Evolutionary conservation across 805 yeast species (phyloP).

Genomic region (Dipodascus albidus): DNA sequence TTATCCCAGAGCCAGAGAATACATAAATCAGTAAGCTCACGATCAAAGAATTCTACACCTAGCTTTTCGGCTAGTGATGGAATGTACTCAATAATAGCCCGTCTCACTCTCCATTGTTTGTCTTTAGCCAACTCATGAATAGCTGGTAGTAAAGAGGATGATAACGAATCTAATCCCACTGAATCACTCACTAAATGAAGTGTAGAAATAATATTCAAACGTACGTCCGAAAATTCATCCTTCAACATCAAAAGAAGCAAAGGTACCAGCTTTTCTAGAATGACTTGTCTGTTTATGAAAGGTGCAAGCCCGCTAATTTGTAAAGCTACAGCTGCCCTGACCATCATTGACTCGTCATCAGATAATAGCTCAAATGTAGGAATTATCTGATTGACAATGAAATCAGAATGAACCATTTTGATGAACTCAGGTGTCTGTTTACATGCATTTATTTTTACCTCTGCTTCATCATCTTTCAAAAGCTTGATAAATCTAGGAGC

Average conservation of each 20-base stretch:
- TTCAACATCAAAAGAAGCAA: constrained; percentile 85
- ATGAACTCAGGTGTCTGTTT: constrained; percentile 64
- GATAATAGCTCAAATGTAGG: constrained; percentile 78
- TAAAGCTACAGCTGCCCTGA: constrained; percentile 83
- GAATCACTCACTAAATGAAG: constrained; percentile 86
- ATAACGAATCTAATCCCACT: constrained; percentile 78
- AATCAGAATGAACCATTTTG: constrained; percentile 27
- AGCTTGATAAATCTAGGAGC: constrained; percentile 63
- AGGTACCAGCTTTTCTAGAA: constrained; percentile 75
- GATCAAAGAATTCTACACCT: constrained; percentile 87
- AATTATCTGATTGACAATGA: constrained; percentile 56
- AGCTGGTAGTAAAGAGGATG: constrained; percentile 86
- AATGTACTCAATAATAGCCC: constrained; percentile 93
- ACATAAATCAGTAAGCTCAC: constrained; percentile 80
- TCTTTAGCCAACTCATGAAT: constrained; percentile 93
- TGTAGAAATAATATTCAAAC: constrained; percentile 86
- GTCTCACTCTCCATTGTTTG: constrained; percentile 93
- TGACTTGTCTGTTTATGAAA: constrained; percentile 69
- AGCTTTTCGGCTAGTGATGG: constrained; percentile 90
- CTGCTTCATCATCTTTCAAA: constrained; percentile 90
- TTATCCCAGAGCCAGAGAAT: constrained; percentile 99
- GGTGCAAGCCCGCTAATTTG: constrained; percentile 83
- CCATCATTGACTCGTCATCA: constrained; percentile 85
- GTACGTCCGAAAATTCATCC: constrained; percentile 94
- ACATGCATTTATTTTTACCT: constrained; percentile 89